Evolutionary conservation across 192 early-diverging fungal genomes (phyloP).

Genomic region (Entomortierella beljakovae): DNA sequence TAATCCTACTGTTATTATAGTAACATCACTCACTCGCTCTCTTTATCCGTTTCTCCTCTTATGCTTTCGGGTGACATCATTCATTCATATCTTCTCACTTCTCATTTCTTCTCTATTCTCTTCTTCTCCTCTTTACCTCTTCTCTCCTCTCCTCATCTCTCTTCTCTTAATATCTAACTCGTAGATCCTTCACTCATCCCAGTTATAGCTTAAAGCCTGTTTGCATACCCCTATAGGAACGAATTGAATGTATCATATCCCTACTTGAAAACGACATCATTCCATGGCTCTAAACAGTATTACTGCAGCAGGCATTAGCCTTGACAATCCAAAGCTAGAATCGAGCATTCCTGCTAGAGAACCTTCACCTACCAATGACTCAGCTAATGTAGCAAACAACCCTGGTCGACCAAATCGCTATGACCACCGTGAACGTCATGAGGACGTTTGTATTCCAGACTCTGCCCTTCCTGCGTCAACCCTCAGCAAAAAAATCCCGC

Average conservation of each 20-base stretch:
- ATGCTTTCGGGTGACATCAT: too few relatives aligned
- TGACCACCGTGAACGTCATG: conserved; percentile 34
- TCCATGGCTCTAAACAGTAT: background rate
- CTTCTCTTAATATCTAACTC: background rate
- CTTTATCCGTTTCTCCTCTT: too few relatives aligned
- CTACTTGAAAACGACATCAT: background rate
- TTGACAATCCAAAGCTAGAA: too few relatives aligned
- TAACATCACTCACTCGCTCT: too few relatives aligned
- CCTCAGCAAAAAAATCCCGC: too few relatives aligned
- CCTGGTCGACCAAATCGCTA: conserved; percentile 48
- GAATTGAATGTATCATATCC: background rate
- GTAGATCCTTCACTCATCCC: background rate
- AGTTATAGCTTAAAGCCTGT: too few relatives aligned
- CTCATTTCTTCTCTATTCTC: background rate
- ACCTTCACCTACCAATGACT: conserved; percentile 27
- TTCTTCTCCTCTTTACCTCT: background rate
- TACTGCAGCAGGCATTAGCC: background rate
- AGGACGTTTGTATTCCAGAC: too few relatives aligned
- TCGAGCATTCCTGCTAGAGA: too few relatives aligned
- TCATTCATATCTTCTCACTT: background rate
- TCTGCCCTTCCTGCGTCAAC: too few relatives aligned
- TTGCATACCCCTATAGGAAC: background rate
- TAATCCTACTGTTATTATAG: too few relatives aligned
- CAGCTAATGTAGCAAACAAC: conserved; percentile 27
- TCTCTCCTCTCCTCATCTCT: background rate